Percentiles rank a stretch among this genome's conserved stretches.
These are phyloP conservation scores for Rhinocladiella similis DNA, from an alignment of 2,329 filamentous ascomycete genomes.

Conservation along the genomic window DNA sequence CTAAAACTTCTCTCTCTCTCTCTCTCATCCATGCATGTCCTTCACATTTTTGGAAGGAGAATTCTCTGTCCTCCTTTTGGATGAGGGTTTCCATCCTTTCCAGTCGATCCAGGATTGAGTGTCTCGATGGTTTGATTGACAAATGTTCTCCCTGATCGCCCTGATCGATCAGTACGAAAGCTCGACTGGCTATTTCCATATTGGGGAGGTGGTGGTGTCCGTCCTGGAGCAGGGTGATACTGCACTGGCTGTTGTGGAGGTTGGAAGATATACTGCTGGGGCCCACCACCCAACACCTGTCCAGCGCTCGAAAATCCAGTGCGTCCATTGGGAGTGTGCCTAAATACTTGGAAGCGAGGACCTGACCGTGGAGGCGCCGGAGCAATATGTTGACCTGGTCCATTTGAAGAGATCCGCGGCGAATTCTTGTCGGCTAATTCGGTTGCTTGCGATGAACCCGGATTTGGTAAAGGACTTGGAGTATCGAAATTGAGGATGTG, in stretches of 20 bases:
- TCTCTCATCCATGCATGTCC: neutral
- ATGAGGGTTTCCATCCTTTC: slow-evolving; percentile 7
- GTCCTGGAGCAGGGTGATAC: slow-evolving; percentile 17
- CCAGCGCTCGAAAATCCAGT: neutral
- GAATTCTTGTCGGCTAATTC: neutral
- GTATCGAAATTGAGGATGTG: neutral
- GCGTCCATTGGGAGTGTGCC: slow-evolving; percentile 8
- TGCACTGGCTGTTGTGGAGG: slow-evolving; percentile 22
- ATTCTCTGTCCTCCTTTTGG: slow-evolving; percentile 20
- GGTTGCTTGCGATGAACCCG: neutral
- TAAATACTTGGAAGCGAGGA: slow-evolving; percentile 6
- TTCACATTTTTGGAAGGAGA: slow-evolving; percentile 16
- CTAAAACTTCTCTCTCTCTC: neutral
- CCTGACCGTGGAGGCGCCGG: slow-evolving; percentile 20
- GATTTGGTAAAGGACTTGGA: neutral
- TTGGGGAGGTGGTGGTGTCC: neutral
- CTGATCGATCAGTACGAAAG: neutral
- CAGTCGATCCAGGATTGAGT: slow-evolving; percentile 9
- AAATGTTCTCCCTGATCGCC: slow-evolving; percentile 16
- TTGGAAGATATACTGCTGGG: slow-evolving; percentile 23
- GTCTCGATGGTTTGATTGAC: slow-evolving; percentile 22
- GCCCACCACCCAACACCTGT: neutral
- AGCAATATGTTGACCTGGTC: slow-evolving; percentile 22
- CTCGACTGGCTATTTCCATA: neutral
- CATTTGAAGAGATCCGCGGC: slow-evolving; percentile 7